These are phyloP conservation scores for Scenedesmus sp. DNA, from an alignment of 163 green algal genomes.

Conservation along the genomic window DNA sequence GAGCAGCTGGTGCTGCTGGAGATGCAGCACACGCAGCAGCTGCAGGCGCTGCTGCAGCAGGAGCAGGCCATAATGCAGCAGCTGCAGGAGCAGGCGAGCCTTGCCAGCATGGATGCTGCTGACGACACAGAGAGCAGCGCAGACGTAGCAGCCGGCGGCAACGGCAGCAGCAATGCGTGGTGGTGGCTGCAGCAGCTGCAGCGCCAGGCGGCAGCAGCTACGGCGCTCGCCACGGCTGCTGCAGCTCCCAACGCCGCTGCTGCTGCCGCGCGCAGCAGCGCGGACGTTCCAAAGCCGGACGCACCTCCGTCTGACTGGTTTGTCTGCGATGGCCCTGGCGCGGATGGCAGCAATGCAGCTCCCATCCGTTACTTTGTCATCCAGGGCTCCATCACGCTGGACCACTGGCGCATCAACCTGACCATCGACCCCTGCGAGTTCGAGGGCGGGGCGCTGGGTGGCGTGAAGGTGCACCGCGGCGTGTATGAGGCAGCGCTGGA, in stretches of 20 bases:
- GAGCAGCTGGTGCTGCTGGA: constrained; percentile 23
- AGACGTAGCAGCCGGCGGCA: neutral
- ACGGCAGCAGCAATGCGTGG: constrained; percentile 3
- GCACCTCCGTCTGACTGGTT: constrained; percentile 64
- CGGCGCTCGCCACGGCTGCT: neutral
- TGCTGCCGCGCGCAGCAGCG: neutral
- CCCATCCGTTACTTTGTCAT: constrained; percentile 70
- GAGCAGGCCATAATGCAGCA: constrained; percentile 31
- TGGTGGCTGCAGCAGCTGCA: constrained; percentile 40
- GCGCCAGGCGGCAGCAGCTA: neutral
- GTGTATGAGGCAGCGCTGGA: constrained; percentile 88
- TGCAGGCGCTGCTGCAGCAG: constrained; percentile 30
- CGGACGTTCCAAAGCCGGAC: neutral
- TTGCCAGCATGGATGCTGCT: neutral
- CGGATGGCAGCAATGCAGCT: neutral
- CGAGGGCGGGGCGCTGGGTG: constrained; percentile 68
- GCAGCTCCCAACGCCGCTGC: neutral
- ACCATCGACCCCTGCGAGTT: constrained; percentile 97
- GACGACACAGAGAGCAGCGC: neutral
- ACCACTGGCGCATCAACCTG: constrained; percentile 97
- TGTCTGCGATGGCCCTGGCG: constrained; percentile 60
- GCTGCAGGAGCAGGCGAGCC: constrained; percentile 4
- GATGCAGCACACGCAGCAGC: constrained; percentile 23
- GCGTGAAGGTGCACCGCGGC: constrained; percentile 57
- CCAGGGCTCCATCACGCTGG: constrained; percentile 92